Percentiles rank a stretch among this genome's conserved stretches.
phyloP scores from a whole-genome alignment of 768 basidiomycete species.

The Roridomyces roridus region DNA sequence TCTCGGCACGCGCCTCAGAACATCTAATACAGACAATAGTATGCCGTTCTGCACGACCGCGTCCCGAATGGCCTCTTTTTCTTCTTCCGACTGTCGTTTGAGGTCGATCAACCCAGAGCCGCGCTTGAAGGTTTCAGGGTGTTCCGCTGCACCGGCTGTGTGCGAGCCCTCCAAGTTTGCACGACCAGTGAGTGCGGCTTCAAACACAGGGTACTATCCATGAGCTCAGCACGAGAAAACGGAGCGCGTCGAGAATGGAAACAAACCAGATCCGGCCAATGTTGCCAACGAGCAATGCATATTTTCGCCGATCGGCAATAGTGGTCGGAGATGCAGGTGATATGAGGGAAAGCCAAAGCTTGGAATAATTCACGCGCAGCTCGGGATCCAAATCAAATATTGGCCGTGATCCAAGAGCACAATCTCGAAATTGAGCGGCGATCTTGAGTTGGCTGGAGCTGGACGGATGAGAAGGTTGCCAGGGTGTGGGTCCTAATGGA shows the following conservation, averaged over 20 bases:
- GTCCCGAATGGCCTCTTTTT: slow-evolving; percentile 81
- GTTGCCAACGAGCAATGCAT: slow-evolving; percentile 91
- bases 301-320: slow-evolving; percentile 76
- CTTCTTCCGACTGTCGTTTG: slow-evolving; percentile 71
- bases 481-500: slow-evolving; percentile 81
- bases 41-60: slow-evolving; percentile 88
- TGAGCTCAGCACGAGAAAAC: not conserved
- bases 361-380: slow-evolving; percentile 83
- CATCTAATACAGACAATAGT: slow-evolving; percentile 83
- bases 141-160: slow-evolving; percentile 46
- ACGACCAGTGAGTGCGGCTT: slow-evolving; percentile 92
- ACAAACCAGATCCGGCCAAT: slow-evolving; percentile 85
- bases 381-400: slow-evolving; percentile 89
- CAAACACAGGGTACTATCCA: slow-evolving; percentile 87
- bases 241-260: not conserved
- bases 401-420: slow-evolving; percentile 93
- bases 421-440: slow-evolving; percentile 95
- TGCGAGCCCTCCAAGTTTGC: slow-evolving; percentile 73
- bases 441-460: slow-evolving; percentile 62
- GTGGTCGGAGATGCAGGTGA: slow-evolving; percentile 69
- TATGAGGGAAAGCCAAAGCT: slow-evolving; percentile 92
- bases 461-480: slow-evolving; percentile 92
- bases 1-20: slow-evolving; percentile 85
- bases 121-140: slow-evolving; percentile 53
- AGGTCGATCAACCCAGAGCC: slow-evolving; percentile 81